Base-by-base conservation (phyloP, 345 rosid species). In the Streptanthus diversifolius region DNA sequence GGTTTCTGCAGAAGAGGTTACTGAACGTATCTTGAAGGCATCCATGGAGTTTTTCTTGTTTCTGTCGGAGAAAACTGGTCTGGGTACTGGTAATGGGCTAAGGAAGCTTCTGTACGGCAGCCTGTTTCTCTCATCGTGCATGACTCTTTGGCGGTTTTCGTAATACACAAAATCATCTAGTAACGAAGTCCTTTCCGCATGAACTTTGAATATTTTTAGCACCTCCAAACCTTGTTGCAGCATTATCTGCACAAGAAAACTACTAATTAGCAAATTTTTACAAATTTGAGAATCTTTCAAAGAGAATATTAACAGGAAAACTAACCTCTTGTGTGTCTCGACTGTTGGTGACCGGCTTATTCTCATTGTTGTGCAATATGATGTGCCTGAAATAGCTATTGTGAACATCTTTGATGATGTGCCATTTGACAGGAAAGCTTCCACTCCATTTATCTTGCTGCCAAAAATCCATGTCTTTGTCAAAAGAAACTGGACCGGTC, bases 371-470 rank as follows among this genome's bases (percentile, higher is more conserved):
- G 80, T 82, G 87, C 66, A 95, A 79, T 72, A 86, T 87, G 51
- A 95, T 91, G 81, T 90, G 95, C 81, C 96, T 83, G 63, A 95
- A 83, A 65, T 74, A 81, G 53, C 83, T 80, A 77, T 91, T 95
- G 45, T 89, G 86, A 59, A 90, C 83, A 78, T 95, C 96, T 80
- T 91, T 95, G 41, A 95, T 85, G 33, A 95, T 74, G 69, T 91
- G 98, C 99, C 99, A 91, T 83, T 88, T 95, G 37, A 95, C 95
- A 68, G 87, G 83, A 74, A 95, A 91, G 82, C 96, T 88, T 48
- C 99, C 99, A 43, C 87, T 90, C 99, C 98, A 95, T 80, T 95
- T 95, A 74, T 95, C 96, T 80, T 95, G 99, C 84, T 90, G 99
- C 99, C 99, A 95, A 81, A 91, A 95, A 72, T 91, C 95, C 96